Evolutionary conservation across 768 basidiomycete genomes (phyloP), one percentile per base, ranked within the genome.

Genomic region (Mrakia frigida): DNA sequence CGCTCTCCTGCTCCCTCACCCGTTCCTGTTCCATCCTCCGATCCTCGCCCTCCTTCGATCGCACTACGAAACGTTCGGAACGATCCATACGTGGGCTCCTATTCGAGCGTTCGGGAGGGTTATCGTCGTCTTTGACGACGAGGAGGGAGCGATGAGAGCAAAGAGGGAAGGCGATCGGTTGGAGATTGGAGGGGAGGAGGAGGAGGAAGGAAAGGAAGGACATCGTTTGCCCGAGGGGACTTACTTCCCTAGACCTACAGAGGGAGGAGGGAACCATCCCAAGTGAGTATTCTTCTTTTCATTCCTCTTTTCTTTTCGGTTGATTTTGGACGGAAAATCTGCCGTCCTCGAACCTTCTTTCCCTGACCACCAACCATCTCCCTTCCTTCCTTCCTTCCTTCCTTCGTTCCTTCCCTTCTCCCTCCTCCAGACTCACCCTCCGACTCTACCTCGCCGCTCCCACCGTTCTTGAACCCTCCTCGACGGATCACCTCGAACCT

Each of bases 61-160:
- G 31, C 90, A 95, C 81, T 98, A 98, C 81, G 85, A 85, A 4
- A 81, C 86, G 3, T 94, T 90, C 79, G 96, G 97, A 25, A 84
- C 87, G 35, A 89, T 99, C n/a, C 89, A 91, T 80, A 88, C 90
- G 80, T 99, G 95, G 94, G 92, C 91, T 0, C 93, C 94, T 5
- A 84, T 98, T 7, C 88, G 87, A 28, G 89, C 89, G 9, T 93
- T 98, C 80, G 88, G 89, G 0, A 87, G 95, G 39, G 90, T 94
- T 43, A 88, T 98, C 74, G 84, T 96, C 31, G 92, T 97, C 0
- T 98, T 90, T 81, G 85, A 87, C 16, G 77, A 74, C 6, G 74
- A 77, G 7, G 74, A 74, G 25, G 70, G 43, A 23, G 77, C 77
- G 13, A 70, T 61, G 59, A 53, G 73, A 28, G 77, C 77, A 7